Base-by-base conservation (phyloP, 345 rosid species). In the Sonneratia alba region DNA sequence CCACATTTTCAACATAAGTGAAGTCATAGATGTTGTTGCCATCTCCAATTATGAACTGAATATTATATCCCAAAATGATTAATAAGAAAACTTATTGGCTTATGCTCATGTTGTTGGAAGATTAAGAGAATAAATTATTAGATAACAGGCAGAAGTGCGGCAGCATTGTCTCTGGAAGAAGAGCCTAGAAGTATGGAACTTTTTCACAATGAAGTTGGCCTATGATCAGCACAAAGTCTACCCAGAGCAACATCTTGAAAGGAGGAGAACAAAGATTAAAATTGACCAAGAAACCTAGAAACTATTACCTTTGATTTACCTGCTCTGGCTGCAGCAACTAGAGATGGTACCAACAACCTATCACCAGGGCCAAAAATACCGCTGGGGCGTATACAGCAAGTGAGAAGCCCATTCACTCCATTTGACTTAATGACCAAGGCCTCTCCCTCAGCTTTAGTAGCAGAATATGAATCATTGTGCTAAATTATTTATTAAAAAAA, bases 311-410 rank as follows among this genome's bases (percentile, higher is more conserved):
- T 94, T 22, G 87, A 85, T 83, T 94, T 91, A 53, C 98, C 97
- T 36, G 96, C 97, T 74, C 84, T 87, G 27, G 93, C 97, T 67
- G 96, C 93, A 77, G 83, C 82, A 69, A 81, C 89, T 74, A 94
- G 83, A 21, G 98, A 84, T 14, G 98, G 98, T 80, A 91, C 84
- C 68, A 94, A 73, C 81, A 91, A 79, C 83, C 71, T 86, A 85
- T 94, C 97, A 69, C 98, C 98, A 40, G 98, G 97, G 61, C 98
- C 97, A 75, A 94, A 94, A 74, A 94, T 90, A 70, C 93, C 76
- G 71, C 98, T 94, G 14, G 98, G 98, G 49, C 98, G 97, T 71
- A 94, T 82, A 72, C 93, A 85, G 83, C 97, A 94, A 36, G 98
- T 94, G 45, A 94, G 82, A 34, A 94, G 91, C 69, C 97, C 98